A percentile compares a stretch with the other conserved stretches of the same genome.
Evolutionary conservation across 2,329 filamentous ascomycete species (phyloP).

Genomic region (Colletotrichum salicis): DNA sequence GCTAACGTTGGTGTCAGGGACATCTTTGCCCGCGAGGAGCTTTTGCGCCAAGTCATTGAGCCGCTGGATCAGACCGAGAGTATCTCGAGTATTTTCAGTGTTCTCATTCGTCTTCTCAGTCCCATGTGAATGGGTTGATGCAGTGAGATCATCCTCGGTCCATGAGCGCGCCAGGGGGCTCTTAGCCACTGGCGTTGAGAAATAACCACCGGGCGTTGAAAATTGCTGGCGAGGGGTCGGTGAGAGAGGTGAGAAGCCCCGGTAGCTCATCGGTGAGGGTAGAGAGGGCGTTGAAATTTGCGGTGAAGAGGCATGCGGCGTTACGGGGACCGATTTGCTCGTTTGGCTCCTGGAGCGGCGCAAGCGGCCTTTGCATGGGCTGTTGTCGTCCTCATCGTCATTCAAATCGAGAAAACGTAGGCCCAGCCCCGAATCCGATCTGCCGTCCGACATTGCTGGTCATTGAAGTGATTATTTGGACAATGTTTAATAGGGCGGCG

Average conservation of each 20-base stretch:
- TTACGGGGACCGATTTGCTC: conserved; percentile 7
- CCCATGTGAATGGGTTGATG: conserved; percentile 25
- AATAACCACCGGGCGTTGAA: conserved; percentile 40
- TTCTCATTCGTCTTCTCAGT: conserved; percentile 28
- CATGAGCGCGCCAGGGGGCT: conserved; percentile 34
- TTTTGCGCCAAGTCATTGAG: conserved; percentile 52
- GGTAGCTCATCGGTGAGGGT: conserved; percentile 41
- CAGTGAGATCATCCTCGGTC: conserved; percentile 37
- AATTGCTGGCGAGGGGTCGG: conserved; percentile 43
- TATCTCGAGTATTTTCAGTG: conserved; percentile 47
- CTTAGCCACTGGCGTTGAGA: conserved; percentile 38
- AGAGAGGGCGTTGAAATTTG: conserved; percentile 39
- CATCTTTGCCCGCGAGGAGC: conserved; percentile 45
- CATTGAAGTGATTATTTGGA: conserved; percentile 28
- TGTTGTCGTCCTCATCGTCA: conserved; percentile 33
- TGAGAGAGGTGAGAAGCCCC: conserved; percentile 46
- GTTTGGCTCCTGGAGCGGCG: conserved; percentile 22
- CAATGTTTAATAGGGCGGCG: conserved; percentile 20
- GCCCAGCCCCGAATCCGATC: conserved; percentile 36
- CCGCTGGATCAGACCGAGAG: conserved; percentile 52
- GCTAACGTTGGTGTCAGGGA: conserved; percentile 50
- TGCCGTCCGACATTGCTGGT: conserved; percentile 31
- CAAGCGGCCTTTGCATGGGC: conserved; percentile 31
- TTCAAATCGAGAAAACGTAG: conserved; percentile 36
- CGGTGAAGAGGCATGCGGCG: conserved; percentile 32